Evolutionary conservation across 2,329 filamentous ascomycete genomes (phyloP).

Genomic region (Aureobasidium uvarum): DNA sequence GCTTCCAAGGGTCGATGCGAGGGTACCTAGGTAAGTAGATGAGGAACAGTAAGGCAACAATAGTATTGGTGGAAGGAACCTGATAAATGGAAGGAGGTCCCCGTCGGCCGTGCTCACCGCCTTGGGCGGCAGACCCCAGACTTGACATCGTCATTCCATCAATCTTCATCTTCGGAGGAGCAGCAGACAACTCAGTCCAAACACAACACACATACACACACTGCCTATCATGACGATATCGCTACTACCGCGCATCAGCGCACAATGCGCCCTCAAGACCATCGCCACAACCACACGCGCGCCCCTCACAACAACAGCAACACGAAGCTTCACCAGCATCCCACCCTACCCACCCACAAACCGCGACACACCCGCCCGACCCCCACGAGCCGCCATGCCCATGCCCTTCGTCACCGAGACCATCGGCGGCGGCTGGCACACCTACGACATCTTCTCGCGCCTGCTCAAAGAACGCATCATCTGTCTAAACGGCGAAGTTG

Average conservation of each 20-base stretch:
- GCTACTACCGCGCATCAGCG: conserved; percentile 13
- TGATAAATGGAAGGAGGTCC: background rate
- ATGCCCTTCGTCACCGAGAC: conserved; percentile 54
- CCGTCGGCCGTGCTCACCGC: background rate
- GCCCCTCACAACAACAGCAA: conserved; percentile 3
- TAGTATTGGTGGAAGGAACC: no score
- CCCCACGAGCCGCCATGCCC: conserved; percentile 44
- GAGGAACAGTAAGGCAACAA: background rate
- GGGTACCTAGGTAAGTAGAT: no score
- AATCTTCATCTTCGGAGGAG: background rate
- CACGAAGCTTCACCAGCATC: conserved; percentile 26
- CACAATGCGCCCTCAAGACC: conserved; percentile 6
- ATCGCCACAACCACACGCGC: background rate
- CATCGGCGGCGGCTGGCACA: conserved; percentile 52
- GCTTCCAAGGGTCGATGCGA: background rate
- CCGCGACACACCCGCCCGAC: conserved; percentile 32
- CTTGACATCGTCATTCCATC: conserved; percentile 11
- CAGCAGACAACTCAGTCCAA: background rate
- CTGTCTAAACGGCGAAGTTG: conserved; percentile 86
- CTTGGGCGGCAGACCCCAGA: conserved; percentile 5
- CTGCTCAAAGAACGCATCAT: conserved; percentile 78
- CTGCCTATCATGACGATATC: conserved; percentile 6
- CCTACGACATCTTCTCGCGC: conserved; percentile 50
- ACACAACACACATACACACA: background rate
- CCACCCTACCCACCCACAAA: conserved; percentile 32